phyloP scores from a whole-genome alignment of 345 rosid species.

The Dovyalis caffra region DNA sequence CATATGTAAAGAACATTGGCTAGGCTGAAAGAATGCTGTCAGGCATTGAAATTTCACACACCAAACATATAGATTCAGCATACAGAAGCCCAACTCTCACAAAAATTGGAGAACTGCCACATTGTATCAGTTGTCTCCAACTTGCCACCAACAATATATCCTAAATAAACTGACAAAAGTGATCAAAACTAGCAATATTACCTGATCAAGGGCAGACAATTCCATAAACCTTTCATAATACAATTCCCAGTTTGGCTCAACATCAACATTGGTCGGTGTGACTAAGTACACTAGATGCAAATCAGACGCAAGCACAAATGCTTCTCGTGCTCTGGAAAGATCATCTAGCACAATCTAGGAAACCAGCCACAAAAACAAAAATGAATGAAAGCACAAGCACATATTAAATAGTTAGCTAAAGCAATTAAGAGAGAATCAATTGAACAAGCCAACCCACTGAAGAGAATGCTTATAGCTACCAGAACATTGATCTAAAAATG shows the following conservation, averaged over 20 bases:
- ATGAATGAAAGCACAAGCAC: slow-evolving; percentile 3
- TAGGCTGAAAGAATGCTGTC: background rate
- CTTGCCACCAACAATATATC: background rate
- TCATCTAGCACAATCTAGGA: slow-evolving; percentile 90
- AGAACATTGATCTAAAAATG: background rate
- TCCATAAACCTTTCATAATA: slow-evolving; percentile 87
- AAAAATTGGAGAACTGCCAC: background rate
- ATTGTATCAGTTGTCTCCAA: background rate
- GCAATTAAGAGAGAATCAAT: slow-evolving; percentile 4
- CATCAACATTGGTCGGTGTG: slow-evolving; percentile 89
- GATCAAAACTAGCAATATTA: slow-evolving; percentile 23
- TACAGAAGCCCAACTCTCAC: background rate
- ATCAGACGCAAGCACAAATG: slow-evolving; percentile 95
- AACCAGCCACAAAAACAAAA: slow-evolving; percentile 22
- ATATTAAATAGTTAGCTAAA: background rate
- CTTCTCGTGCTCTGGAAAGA: slow-evolving; percentile 95
- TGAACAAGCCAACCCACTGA: background rate
- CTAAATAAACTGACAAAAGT: background rate
- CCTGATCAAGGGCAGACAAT: slow-evolving; percentile 87
- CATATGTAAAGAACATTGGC: background rate
- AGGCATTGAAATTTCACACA: background rate
- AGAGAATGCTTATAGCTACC: background rate
- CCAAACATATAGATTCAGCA: background rate
- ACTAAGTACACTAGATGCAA: slow-evolving; percentile 88
- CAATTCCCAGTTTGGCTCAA: slow-evolving; percentile 96